Conservation (phyloP, 441 rosid genomes). For the Iberis amara region DNA sequence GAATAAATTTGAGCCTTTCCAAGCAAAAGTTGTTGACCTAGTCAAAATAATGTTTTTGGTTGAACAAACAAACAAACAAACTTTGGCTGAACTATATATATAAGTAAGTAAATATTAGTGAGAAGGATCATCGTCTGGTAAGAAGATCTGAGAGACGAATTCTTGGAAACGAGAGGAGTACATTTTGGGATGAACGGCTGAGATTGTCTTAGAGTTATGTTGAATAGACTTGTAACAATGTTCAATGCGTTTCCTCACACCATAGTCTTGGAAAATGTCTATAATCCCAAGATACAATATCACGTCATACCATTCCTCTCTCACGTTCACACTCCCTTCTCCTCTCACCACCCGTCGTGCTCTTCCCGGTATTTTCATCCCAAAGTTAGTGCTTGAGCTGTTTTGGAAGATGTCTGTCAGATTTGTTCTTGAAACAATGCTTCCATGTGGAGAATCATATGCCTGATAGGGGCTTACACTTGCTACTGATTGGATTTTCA, state of each 20-base stretch:
- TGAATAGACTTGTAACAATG: constrained; percentile 54
- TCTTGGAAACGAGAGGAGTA: constrained; percentile 52
- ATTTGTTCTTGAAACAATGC: constrained; percentile 18
- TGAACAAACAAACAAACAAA: neutral
- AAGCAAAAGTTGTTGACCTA: too few species aligned
- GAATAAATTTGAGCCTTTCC: too few species aligned
- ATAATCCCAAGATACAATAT: constrained; percentile 41
- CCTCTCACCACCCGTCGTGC: constrained; percentile 34
- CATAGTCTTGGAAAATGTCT: constrained; percentile 45
- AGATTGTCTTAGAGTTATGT: constrained; percentile 41
- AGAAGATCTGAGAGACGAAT: constrained; percentile 34
- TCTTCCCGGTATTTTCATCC: constrained; percentile 42
- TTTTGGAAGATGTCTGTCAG: constrained; percentile 24
- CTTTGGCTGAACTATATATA: constrained; percentile 13
- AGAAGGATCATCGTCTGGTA: constrained; percentile 30
- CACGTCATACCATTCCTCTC: constrained; percentile 41
- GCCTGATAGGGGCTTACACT: constrained; percentile 25
- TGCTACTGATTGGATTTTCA: constrained; percentile 19
- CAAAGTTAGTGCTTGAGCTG: constrained; percentile 36
- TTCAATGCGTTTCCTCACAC: constrained; percentile 42
- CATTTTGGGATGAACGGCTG: constrained; percentile 47
- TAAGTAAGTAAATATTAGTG: neutral
- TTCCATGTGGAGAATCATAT: constrained; percentile 22
- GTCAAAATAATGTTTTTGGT: neutral
- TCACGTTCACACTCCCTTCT: constrained; percentile 20